Percentiles rank a stretch among this genome's conserved stretches.
These are phyloP conservation scores for Aspergillus candidus DNA, from an alignment of 2,329 filamentous ascomycete species.

Conservation along the genomic window DNA sequence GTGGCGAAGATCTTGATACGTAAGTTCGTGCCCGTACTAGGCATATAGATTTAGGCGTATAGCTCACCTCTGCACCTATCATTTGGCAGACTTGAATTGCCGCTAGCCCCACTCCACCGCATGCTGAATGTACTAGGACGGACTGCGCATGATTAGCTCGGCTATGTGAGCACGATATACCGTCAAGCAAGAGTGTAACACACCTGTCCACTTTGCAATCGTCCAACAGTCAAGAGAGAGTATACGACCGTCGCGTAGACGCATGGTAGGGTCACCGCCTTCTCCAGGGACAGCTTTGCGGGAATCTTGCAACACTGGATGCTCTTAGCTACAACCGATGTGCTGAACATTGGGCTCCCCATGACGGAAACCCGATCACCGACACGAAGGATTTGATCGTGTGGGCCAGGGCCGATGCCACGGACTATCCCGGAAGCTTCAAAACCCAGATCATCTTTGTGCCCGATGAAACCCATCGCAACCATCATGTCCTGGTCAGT, in stretches of 20 bases:
- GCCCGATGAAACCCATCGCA: conserved; percentile 2
- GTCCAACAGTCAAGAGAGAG: conserved; percentile 11
- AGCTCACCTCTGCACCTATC: conserved; percentile 23
- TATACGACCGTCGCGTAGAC: conserved; percentile 13
- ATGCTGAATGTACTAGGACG: conserved; percentile 31
- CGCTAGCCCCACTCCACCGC: conserved; percentile 26
- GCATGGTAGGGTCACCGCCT: background rate
- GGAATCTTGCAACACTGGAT: background rate
- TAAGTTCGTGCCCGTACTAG: background rate
- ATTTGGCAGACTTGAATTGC: conserved; percentile 24
- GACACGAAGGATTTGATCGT: background rate
- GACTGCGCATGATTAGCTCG: background rate
- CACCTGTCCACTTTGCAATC: conserved; percentile 17
- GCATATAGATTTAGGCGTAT: background rate
- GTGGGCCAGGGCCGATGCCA: background rate
- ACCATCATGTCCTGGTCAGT: conserved; percentile 6
- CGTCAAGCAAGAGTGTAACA: too few species aligned
- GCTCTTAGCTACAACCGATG: background rate
- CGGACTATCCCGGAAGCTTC: background rate
- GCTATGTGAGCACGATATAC: too few species aligned
- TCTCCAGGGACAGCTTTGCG: background rate
- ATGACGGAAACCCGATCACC: background rate
- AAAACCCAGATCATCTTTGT: conserved; percentile 1
- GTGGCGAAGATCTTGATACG: conserved; percentile 13
- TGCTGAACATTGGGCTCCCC: background rate